Evolutionary conservation across 768 basidiomycete species (phyloP), one percentile per base, ranked within the genome.

Genomic region (Lactarius sanguifluus): DNA sequence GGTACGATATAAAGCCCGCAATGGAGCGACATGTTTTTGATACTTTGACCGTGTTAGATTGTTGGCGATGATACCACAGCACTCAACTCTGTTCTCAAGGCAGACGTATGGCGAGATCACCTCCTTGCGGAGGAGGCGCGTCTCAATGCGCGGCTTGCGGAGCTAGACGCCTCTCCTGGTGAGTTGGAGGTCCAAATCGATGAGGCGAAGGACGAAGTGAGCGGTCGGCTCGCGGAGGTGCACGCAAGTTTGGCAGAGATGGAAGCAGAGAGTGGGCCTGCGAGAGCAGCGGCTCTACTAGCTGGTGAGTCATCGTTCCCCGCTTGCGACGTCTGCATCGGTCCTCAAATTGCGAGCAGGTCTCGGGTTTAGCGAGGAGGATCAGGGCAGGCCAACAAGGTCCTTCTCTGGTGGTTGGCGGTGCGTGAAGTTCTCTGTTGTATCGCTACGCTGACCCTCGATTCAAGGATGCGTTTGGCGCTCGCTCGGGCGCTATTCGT

Each of bases 81-180:
- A 3, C 82, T 99, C 52, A 91, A 95, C 25, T 95, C 96, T 1
- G 97, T 99, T 25, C 82, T 99, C n/a, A 94, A 96, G 76, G 97
- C 97, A n/a, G 97, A 99, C 74, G 97, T 99, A 38, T 98, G 97
- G 94, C 84, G 96, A 75, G 95, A 96, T 73, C 91, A 93, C 70
- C 81, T 98, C 20, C 77, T 97, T 59, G 90, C 87, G 63, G 94
- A 99, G 73, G 96, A 98, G 76, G 78, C 78, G 0, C 77, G 81
- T 25, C 80, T 98, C 55, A 95, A 96, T 72, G 83, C 83, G 0
- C 83, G 85, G 68, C 83, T 98, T 2, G 77, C 84, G 0, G 85
- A 83, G 66, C 81, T 96, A 15, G 94, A 97, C 76, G 76, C 28
- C 86, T 90, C 71, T 83, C 85, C 6, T 13, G 66, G 69, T 10